These are phyloP conservation scores for Suhomyces anneliseae DNA, from an alignment of 1,139 yeast genomes.

Conservation along the genomic window DNA sequence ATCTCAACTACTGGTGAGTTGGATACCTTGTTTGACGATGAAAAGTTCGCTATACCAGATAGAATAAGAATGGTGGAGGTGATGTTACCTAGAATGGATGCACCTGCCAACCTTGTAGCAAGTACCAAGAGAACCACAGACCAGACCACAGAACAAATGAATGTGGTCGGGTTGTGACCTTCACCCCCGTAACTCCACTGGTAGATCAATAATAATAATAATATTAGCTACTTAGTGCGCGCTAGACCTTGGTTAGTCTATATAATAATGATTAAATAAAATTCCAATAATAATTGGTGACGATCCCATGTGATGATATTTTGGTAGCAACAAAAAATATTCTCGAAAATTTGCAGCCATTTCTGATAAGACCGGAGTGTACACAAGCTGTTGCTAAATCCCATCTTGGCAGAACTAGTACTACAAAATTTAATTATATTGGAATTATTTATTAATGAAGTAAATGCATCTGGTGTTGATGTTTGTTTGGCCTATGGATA, in stretches of 20 bases:
- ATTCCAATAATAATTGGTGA: too few species aligned
- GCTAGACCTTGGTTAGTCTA: not conserved
- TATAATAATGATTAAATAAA: too few species aligned
- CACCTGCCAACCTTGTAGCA: conserved; percentile 41
- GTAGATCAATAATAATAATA: not conserved
- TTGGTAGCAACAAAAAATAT: too few species aligned
- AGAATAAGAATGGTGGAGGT: conserved; percentile 38
- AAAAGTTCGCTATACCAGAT: conserved; percentile 27
- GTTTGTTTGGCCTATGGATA: too few species aligned
- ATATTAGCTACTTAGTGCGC: not conserved
- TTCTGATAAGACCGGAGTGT: too few species aligned
- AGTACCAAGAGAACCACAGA: conserved; percentile 64
- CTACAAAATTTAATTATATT: not conserved
- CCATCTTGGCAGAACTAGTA: too few species aligned
- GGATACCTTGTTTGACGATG: conserved; percentile 26
- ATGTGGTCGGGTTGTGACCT: conserved; percentile 21
- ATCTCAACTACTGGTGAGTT: conserved; percentile 30
- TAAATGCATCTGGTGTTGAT: not conserved
- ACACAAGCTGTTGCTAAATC: too few species aligned
- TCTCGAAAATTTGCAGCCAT: too few species aligned
- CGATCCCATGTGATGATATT: too few species aligned
- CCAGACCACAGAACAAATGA: conserved; percentile 54
- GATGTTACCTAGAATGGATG: conserved; percentile 38
- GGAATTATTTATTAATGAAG: not conserved
- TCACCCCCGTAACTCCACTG: too few species aligned